Percentiles rank a stretch among this genome's conserved stretches.
phyloP scores from a whole-genome alignment of 495 filamentous ascomycete species.

The Amorphotheca resinae region DNA sequence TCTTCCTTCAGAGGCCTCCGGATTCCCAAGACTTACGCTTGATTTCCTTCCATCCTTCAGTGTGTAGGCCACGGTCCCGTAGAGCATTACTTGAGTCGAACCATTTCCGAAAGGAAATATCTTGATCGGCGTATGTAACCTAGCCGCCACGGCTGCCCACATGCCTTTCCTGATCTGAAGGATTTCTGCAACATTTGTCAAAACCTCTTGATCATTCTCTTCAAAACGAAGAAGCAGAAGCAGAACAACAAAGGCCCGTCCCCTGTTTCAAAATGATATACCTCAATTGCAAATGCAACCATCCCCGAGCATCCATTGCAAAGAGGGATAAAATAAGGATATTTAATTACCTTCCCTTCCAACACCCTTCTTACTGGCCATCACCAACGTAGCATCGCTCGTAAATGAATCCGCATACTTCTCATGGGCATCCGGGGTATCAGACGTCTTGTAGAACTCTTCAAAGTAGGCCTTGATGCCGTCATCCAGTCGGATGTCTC shows the following conservation, averaged over 20 bases:
- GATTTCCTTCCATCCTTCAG: slow-evolving; percentile 37
- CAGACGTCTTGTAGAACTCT: slow-evolving; percentile 45
- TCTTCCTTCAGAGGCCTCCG: not conserved
- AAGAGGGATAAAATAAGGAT: not conserved
- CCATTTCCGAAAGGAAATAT: slow-evolving; percentile 34
- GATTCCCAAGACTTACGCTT: too few species aligned
- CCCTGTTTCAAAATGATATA: not conserved
- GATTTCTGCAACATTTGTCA: slow-evolving; percentile 32
- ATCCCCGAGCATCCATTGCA: too few species aligned
- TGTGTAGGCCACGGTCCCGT: slow-evolving; percentile 43
- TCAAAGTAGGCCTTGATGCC: slow-evolving; percentile 38
- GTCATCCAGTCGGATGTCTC: slow-evolving; percentile 10
- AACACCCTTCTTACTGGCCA: slow-evolving; percentile 39
- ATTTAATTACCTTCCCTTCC: slow-evolving; percentile 38
- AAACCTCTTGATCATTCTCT: not conserved
- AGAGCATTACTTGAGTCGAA: slow-evolving; percentile 45
- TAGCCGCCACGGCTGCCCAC: slow-evolving; percentile 42
- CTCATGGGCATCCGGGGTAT: slow-evolving; percentile 43
- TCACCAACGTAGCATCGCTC: slow-evolving; percentile 40
- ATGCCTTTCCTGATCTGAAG: slow-evolving; percentile 38
- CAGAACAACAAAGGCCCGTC: not conserved
- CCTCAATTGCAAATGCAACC: not conserved
- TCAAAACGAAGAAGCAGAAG: not conserved
- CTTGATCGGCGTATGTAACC: slow-evolving; percentile 35
- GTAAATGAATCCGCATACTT: slow-evolving; percentile 44